Conservation (phyloP, 495 filamentous ascomycete species). For the Penicillium robsamsonii region DNA sequence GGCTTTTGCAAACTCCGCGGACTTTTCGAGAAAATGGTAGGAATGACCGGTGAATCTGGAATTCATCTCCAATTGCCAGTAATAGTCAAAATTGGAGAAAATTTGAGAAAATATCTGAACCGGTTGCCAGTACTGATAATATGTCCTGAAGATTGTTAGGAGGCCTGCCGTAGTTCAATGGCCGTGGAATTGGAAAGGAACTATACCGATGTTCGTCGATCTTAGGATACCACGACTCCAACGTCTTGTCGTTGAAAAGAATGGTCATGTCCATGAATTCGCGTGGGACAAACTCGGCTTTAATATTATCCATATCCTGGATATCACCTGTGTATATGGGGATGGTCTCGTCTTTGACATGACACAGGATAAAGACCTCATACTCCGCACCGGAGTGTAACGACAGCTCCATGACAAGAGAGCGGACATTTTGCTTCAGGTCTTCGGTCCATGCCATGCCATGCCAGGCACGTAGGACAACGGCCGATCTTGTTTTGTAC, state of each 20-base stretch:
- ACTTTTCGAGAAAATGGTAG: constrained; percentile 60
- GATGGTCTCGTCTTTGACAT: constrained; percentile 57
- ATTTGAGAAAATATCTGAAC: neutral
- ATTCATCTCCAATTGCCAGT: constrained; percentile 74
- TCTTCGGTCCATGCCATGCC: constrained; percentile 68
- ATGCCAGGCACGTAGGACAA: constrained; percentile 67
- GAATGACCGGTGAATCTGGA: constrained; percentile 62
- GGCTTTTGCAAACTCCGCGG: constrained; percentile 51
- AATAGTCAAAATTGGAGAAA: constrained; percentile 59
- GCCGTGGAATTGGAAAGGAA: too few relatives aligned
- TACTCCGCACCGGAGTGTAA: constrained; percentile 71
- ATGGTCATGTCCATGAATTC: constrained; percentile 64
- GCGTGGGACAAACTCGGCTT: constrained; percentile 44
- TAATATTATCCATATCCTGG: neutral
- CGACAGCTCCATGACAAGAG: constrained; percentile 66
- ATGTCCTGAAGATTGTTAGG: too few relatives aligned
- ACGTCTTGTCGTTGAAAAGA: constrained; percentile 34
- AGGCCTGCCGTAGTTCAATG: too few relatives aligned
- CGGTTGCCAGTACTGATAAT: constrained; percentile 16
- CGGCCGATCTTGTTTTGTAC: constrained; percentile 50
- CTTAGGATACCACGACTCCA: too few relatives aligned
- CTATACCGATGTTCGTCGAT: too few relatives aligned
- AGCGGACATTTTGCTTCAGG: constrained; percentile 64
- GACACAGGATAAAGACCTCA: constrained; percentile 67
- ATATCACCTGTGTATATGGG: constrained; percentile 37